A percentile compares a stretch with the other conserved stretches of the same genome.
phyloP scores from a whole-genome alignment of 768 basidiomycete genomes.

The Rhizopogon sp. region DNA sequence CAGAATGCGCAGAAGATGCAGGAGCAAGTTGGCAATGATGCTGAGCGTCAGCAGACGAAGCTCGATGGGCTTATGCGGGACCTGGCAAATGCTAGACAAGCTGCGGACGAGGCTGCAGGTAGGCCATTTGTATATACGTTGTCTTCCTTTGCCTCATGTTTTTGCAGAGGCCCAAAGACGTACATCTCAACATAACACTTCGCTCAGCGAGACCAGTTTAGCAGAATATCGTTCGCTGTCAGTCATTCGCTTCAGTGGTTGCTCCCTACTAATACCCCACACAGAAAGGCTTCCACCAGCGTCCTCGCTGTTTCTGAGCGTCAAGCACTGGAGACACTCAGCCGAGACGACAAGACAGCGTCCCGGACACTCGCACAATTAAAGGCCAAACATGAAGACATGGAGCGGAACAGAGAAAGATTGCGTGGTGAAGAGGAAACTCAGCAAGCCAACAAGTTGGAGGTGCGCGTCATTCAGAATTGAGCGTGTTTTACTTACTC shows the following conservation, averaged over 20 bases:
- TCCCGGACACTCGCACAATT: constrained; percentile 59
- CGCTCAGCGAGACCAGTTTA: constrained; percentile 77
- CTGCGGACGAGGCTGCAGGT: constrained; percentile 82
- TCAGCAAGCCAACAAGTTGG: constrained; percentile 48
- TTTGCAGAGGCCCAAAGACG: constrained; percentile 66
- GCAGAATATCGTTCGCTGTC: constrained; percentile 61
- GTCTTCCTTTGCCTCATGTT: neutral
- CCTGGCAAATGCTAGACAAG: constrained; percentile 55
- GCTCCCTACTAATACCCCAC: neutral
- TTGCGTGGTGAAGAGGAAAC: constrained; percentile 48
- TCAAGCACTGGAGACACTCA: constrained; percentile 74
- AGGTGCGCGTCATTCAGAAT: constrained; percentile 36
- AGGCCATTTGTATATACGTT: constrained; percentile 10
- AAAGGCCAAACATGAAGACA: constrained; percentile 63
- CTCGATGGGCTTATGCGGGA: constrained; percentile 59
- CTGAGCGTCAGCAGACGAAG: constrained; percentile 43
- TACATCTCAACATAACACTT: constrained; percentile 68
- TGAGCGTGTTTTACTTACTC: neutral
- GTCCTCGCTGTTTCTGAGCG: constrained; percentile 82
- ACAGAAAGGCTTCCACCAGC: constrained; percentile 76
- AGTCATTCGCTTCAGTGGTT: neutral
- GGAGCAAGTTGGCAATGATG: constrained; percentile 62
- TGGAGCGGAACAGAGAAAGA: constrained; percentile 52
- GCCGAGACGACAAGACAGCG: constrained; percentile 77
- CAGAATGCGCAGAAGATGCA: constrained; percentile 61